phyloP scores from a whole-genome alignment of 768 basidiomycete genomes.

The Suillus variegatus region DNA sequence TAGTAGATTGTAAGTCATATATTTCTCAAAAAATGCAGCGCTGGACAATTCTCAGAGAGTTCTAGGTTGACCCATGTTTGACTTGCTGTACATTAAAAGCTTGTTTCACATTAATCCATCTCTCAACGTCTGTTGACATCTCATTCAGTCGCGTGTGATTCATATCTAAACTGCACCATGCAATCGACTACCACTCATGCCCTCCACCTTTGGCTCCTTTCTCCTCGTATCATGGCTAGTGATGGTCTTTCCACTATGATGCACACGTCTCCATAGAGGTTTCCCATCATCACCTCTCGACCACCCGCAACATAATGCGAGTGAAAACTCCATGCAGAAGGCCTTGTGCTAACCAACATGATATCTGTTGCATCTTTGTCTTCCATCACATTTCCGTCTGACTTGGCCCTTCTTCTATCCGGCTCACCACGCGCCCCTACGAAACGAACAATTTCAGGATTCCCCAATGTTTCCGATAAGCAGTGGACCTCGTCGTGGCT shows the following conservation, averaged over 20 bases:
- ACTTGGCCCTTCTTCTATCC: constrained; percentile 1
- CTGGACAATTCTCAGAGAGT: neutral
- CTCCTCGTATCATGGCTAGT: too few species aligned
- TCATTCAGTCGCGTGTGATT: neutral
- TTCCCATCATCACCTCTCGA: constrained; percentile 3
- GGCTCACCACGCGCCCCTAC: neutral
- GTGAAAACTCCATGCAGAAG: constrained; percentile 3
- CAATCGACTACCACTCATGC: neutral
- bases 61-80: neutral
- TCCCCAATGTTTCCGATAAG: neutral
- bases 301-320: constrained; percentile 1
- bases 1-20: neutral
- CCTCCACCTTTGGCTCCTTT: too few species aligned
- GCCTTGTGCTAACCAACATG: neutral
- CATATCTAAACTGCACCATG: neutral
- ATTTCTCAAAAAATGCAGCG: neutral
- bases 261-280: constrained; percentile 5
- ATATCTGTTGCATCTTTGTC: neutral
- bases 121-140: neutral
- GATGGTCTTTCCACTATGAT: constrained; percentile 4
- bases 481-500: neutral
- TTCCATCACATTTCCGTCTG: neutral
- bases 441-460: constrained; percentile 1
- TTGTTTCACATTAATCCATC: neutral
- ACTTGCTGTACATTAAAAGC: neutral